Evolutionary conservation across 2,329 filamentous ascomycete species (phyloP).

Genomic region (Ophiostoma piceae): DNA sequence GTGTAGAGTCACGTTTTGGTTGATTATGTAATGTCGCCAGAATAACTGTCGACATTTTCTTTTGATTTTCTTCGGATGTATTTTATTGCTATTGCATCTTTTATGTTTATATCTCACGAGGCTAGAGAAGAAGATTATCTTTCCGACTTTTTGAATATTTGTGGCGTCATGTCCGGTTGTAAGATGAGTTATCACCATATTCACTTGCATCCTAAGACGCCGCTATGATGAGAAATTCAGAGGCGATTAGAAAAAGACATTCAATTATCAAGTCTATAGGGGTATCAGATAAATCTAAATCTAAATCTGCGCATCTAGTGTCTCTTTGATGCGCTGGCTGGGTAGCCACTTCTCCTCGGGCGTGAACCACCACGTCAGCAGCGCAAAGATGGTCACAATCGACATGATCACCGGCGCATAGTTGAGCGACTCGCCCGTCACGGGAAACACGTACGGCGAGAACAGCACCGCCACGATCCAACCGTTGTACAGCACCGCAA

Average conservation of each 20-base stretch:
- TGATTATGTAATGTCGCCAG: neutral
- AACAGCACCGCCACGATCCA: constrained; percentile 24
- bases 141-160: neutral
- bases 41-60: neutral
- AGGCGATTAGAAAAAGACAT: too few relatives aligned
- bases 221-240: too few relatives aligned
- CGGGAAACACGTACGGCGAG: constrained; percentile 24
- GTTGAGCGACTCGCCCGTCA: constrained; percentile 23
- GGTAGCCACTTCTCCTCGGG: constrained; percentile 23
- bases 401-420: constrained; percentile 25
- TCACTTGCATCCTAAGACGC: neutral
- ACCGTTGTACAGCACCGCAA: constrained; percentile 23
- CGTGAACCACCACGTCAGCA: constrained; percentile 23
- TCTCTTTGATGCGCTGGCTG: constrained; percentile 21
- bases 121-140: neutral
- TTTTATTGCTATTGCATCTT: neutral
- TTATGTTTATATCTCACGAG: neutral
- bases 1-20: neutral
- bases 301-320: constrained; percentile 18
- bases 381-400: constrained; percentile 24
- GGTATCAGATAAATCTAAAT: too few relatives aligned
- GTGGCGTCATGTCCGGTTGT: neutral
- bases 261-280: too few relatives aligned
- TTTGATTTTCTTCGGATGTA: neutral
- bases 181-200: neutral